Conservation (phyloP, 2,329 filamentous ascomycete genomes). For the Colletotrichum trifolii region DNA sequence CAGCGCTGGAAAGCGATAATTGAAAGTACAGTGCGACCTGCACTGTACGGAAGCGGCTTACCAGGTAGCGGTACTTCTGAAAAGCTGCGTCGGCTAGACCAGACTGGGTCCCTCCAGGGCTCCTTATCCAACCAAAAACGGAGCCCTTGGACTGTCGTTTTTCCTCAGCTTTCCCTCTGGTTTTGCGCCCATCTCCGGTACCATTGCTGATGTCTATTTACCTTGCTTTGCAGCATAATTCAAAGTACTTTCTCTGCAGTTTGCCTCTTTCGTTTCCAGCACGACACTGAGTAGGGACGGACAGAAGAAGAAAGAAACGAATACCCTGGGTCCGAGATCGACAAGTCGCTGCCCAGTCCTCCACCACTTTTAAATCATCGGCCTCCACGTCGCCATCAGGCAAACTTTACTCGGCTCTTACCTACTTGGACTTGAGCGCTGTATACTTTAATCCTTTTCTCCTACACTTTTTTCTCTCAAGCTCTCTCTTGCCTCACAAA, state of each 20-base stretch:
- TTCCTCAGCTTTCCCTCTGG: conserved; percentile 18
- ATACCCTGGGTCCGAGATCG: conserved; percentile 19
- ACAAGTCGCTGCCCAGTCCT: conserved; percentile 2
- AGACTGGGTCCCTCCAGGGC: conserved; percentile 14
- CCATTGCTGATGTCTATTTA: conserved; percentile 2
- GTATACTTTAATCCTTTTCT: neutral
- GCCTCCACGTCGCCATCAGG: conserved; percentile 10
- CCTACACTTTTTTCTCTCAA: neutral
- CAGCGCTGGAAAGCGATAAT: too few relatives aligned
- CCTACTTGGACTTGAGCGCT: neutral
- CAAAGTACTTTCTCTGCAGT: too few relatives aligned
- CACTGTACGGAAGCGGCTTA: conserved; percentile 28
- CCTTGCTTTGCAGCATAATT: neutral
- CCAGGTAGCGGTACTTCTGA: neutral
- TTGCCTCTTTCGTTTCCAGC: neutral
- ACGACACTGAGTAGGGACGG: too few relatives aligned
- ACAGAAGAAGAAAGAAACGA: neutral
- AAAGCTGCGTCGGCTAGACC: conserved; percentile 20
- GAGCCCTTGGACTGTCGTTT: conserved; percentile 24
- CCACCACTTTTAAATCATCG: conserved; percentile 23
- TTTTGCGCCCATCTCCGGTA: conserved; percentile 4
- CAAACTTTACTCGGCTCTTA: conserved; percentile 14
- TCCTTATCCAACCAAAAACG: conserved; percentile 21
- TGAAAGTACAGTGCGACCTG: too few relatives aligned
- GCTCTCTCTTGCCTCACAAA: neutral